phyloP scores from a whole-genome alignment of 345 rosid species.

The Schrenkiella parvula region DNA sequence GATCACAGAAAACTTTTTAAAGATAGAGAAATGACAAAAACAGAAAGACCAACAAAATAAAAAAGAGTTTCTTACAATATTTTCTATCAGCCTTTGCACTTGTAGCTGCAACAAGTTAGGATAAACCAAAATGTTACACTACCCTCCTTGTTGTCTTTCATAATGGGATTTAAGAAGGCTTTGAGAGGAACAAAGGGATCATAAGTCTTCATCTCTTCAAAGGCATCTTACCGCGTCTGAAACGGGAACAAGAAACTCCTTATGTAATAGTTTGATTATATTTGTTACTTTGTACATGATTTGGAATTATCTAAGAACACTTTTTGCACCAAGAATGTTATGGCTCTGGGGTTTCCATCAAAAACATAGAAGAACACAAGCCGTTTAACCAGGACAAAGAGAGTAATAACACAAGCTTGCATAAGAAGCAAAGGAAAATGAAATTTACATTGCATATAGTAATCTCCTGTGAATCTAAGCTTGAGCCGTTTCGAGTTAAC shows the following conservation, averaged over 20 bases:
- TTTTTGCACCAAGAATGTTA: neutral
- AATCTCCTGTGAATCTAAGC: constrained; percentile 16
- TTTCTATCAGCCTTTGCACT: constrained; percentile 13
- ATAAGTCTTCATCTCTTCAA: neutral
- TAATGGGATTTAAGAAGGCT: neutral
- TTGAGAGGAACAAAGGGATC: neutral
- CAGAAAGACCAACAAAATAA: neutral
- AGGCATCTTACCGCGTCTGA: neutral
- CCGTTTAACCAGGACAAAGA: neutral
- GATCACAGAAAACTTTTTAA: neutral
- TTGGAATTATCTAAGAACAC: neutral
- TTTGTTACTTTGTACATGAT: neutral
- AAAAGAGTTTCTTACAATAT: neutral
- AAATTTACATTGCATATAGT: constrained; percentile 27
- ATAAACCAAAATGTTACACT: neutral
- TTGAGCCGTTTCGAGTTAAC: constrained; percentile 10
- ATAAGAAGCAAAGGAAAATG: constrained; percentile 12
- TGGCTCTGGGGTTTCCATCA: neutral
- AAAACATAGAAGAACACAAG: constrained; percentile 11
- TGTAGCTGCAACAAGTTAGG: neutral
- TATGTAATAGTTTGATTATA: neutral
- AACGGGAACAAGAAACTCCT: neutral
- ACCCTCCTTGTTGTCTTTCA: neutral
- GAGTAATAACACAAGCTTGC: constrained; percentile 6
- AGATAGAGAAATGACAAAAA: neutral